Percentiles rank a stretch among this genome's conserved stretches.
phyloP scores from a whole-genome alignment of 345 rosid genomes.

The Brassica cretica region DNA sequence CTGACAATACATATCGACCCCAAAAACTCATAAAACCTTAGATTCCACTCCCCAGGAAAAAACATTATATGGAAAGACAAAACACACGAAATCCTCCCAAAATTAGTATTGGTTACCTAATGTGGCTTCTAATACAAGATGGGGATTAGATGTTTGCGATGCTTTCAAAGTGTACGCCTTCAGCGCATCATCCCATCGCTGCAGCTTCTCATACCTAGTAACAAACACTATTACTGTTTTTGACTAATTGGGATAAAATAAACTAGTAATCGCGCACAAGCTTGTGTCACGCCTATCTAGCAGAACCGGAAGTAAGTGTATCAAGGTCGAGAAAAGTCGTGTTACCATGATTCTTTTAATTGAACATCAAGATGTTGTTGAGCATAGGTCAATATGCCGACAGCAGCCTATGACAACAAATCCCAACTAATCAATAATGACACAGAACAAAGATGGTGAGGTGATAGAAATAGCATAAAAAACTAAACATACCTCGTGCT shows the following conservation, averaged over 20 bases:
- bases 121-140: constrained; percentile 80
- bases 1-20: constrained; percentile 13
- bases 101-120: constrained; percentile 46
- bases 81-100: not conserved
- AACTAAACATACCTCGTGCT: constrained; percentile 69
- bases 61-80: not conserved
- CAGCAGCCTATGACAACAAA: constrained; percentile 71
- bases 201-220: constrained; percentile 96
- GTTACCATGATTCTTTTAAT: constrained; percentile 95
- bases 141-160: constrained; percentile 73
- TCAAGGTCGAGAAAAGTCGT: constrained; percentile 22
- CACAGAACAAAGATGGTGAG: constrained; percentile 21
- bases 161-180: constrained; percentile 89
- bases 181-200: constrained; percentile 98
- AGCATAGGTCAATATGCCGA: constrained; percentile 95
- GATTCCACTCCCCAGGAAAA: not conserved
- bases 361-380: constrained; percentile 89
- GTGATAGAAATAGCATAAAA: constrained; percentile 7
- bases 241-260: constrained; percentile 21
- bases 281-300: constrained; percentile 8
- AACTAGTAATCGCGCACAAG: constrained; percentile 17
- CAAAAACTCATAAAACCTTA: constrained; percentile 12
- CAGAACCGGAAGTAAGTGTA: constrained; percentile 17
- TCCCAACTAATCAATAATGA: constrained; percentile 26
- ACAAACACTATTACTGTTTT: constrained; percentile 20